Conservation (phyloP, 2,329 filamentous ascomycete genomes). For the Ophiostoma quercus region DNA sequence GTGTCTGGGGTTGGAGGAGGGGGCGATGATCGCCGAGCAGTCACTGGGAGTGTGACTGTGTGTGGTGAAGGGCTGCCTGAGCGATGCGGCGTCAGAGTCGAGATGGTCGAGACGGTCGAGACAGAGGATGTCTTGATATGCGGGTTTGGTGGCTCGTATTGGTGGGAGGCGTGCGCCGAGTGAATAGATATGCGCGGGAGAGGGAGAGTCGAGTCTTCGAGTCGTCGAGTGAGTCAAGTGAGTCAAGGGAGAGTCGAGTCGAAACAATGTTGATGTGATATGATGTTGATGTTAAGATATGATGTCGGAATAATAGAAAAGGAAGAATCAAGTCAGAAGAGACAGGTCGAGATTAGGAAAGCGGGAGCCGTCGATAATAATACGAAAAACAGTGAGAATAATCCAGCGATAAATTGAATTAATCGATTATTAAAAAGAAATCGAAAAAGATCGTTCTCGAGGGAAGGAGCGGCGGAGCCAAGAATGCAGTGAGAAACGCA, state of each 20-base stretch:
- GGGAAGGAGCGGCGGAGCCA: slow-evolving; percentile 9
- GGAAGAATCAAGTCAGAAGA: background rate
- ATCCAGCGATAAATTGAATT: background rate
- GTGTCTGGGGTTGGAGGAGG: background rate
- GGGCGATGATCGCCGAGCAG: background rate
- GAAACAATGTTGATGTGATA: background rate
- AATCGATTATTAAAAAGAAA: background rate
- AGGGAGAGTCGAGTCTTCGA: background rate
- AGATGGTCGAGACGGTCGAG: background rate
- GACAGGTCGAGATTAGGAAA: background rate
- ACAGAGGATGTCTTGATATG: background rate
- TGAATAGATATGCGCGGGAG: background rate
- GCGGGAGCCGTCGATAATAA: slow-evolving; percentile 6
- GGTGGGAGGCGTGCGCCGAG: background rate
- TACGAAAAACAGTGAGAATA: background rate
- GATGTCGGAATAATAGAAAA: background rate
- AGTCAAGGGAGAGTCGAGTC: background rate
- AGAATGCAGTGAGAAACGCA: slow-evolving; percentile 3
- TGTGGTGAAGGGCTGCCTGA: background rate
- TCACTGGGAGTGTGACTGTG: background rate
- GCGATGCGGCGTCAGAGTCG: background rate
- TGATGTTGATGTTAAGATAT: background rate
- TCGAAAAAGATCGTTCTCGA: background rate
- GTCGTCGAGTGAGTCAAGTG: no score
- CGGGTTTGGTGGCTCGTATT: background rate